A percentile compares a stretch with the other conserved stretches of the same genome.
phyloP scores from a whole-genome alignment of 2,329 filamentous ascomycete species.

The Emericellopsis cladophorae region DNA sequence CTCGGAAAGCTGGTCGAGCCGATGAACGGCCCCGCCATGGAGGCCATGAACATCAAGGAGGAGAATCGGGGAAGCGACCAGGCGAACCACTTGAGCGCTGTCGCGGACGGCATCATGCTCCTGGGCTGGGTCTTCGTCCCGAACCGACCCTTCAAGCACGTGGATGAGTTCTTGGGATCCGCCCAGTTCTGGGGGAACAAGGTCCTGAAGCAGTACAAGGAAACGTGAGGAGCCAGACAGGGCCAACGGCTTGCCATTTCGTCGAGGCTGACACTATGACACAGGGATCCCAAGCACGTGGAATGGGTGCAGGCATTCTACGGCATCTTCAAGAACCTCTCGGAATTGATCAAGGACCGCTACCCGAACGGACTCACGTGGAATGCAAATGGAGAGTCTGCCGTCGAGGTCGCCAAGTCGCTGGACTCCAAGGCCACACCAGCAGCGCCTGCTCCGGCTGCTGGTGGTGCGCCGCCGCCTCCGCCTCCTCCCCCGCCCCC shows the following conservation, averaged over 20 bases:
- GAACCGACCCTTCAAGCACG: conserved; percentile 69
- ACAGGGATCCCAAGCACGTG: conserved; percentile 64
- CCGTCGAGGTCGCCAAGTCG: conserved; percentile 50
- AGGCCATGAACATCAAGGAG: conserved; percentile 71
- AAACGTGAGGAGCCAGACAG: conserved; percentile 26
- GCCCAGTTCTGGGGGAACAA: conserved; percentile 93
- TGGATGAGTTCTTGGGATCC: conserved; percentile 69
- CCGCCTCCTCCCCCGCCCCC: conserved; percentile 60
- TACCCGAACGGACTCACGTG: conserved; percentile 71
- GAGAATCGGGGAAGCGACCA: conserved; percentile 62
- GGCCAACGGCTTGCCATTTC: too few species aligned
- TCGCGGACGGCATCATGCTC: conserved; percentile 80
- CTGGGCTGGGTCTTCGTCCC: conserved; percentile 86
- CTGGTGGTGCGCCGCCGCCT: conserved; percentile 39
- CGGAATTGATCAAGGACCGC: conserved; percentile 74
- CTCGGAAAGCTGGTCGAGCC: conserved; percentile 75
- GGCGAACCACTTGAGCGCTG: conserved; percentile 73
- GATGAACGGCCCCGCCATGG: conserved; percentile 70
- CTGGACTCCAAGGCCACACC: conserved; percentile 30
- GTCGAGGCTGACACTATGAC: background rate
- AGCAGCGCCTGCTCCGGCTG: conserved; percentile 31
- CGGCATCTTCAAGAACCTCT: conserved; percentile 72
- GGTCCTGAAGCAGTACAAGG: conserved; percentile 83
- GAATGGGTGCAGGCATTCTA: conserved; percentile 93
- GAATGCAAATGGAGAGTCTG: conserved; percentile 69